Percentiles rank a stretch among this genome's conserved stretches.
These are phyloP conservation scores for Ceriops decandra DNA, from an alignment of 345 rosid species.

Conservation along the genomic window DNA sequence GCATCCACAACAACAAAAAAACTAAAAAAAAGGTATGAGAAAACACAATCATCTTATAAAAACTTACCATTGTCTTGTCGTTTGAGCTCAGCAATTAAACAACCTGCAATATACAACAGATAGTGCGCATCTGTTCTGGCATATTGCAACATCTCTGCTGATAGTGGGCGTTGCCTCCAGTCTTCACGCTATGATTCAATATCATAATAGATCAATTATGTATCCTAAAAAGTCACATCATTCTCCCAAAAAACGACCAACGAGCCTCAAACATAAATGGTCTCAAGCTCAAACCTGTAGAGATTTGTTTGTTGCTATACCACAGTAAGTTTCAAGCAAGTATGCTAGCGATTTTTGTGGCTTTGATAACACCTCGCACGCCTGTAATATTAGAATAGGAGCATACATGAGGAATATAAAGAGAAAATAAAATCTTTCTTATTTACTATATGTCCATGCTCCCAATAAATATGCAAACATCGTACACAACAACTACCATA, in stretches of 20 bases:
- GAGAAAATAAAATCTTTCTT: background rate
- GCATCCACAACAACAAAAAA: conserved; percentile 6
- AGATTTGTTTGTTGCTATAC: conserved; percentile 72
- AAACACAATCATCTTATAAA: background rate
- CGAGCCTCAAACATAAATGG: conserved; percentile 3
- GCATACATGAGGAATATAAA: conserved; percentile 1
- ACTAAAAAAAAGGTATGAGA: background rate
- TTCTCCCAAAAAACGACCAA: background rate
- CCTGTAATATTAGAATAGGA: conserved; percentile 46
- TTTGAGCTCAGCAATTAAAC: conserved; percentile 62
- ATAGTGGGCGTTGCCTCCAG: conserved; percentile 94
- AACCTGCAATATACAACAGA: conserved; percentile 63
- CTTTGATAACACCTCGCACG: conserved; percentile 77
- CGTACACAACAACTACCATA: too few relatives aligned
- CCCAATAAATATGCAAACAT: too few relatives aligned
- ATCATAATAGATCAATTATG: conserved; percentile 11
- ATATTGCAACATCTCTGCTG: conserved; percentile 71
- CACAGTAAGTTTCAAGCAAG: conserved; percentile 78
- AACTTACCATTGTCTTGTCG: conserved; percentile 53
- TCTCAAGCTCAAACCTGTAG: conserved; percentile 56
- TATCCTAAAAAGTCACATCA: background rate
- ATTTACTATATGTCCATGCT: background rate
- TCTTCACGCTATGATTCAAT: conserved; percentile 72
- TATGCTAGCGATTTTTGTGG: conserved; percentile 86
- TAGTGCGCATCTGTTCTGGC: conserved; percentile 85